Evolutionary conservation across 768 basidiomycete species (phyloP), one percentile per base, ranked within the genome.

Genomic region (Agaricus blazei): DNA sequence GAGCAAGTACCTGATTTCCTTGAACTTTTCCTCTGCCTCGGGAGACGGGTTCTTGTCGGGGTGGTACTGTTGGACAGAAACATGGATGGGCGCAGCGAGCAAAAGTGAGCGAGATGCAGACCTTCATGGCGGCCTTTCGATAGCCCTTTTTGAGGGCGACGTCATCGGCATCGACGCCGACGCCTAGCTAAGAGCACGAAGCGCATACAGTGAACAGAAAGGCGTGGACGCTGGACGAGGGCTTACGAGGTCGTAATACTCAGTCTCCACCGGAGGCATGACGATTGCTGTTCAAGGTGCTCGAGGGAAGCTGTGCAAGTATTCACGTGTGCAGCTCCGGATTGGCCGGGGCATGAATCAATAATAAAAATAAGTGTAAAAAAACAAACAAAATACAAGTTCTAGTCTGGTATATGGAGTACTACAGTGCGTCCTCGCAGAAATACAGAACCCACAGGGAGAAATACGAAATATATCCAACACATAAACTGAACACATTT

Each of bases 1-100:
- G 40, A 68, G 68, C 59, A 15, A 19, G 6, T 62, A 86, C 90
- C 92, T 93, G 65, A 99, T 91, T 45, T 97, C 91, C 72, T 98
- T 96, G 77, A 99, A 99, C 75, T 86, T 94, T 68, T 90, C 88
- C 67, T 94, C 93, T 1, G 96, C 97, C 64, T 93, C 92, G n/a
- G 85, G 80, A 3, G 91, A 88, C 6, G 83, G 79, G 65, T 98
- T 98, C 80, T 96, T 97, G 72, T 97, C 95, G 4, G 94, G 95
- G 67, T 97, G 94, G 67, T 87, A 96, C 90, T 94, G 61, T 23
- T 15, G 28, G 56, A 48, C 41, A 43, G 52, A 6, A 44, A 48
- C 53, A 28, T 54, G 44, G 40, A 52, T 49, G 28, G 47, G 40
- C 45, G 54, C 14, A 2, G 15, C 7, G 34, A 28, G 50, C 19